Percentiles rank a stretch among this genome's conserved stretches.
Conservation (phyloP, 2,329 filamentous ascomycete genomes). For the Nigrospora oryzae region DNA sequence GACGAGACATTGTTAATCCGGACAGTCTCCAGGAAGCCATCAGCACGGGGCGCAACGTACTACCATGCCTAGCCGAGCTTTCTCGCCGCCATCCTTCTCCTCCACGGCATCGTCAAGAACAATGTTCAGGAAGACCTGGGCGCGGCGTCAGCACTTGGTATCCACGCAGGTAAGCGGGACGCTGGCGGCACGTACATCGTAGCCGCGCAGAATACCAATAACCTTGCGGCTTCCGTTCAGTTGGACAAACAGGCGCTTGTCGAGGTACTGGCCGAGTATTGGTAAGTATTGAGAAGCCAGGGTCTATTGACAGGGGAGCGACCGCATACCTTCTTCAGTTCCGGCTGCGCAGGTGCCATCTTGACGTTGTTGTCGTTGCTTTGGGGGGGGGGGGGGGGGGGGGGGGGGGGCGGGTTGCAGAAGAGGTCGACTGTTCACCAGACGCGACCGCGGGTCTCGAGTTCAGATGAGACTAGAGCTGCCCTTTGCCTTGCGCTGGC, state of each 20-base stretch:
- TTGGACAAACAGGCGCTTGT: constrained; percentile 97
- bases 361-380: constrained; percentile 25
- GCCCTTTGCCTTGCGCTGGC: too few relatives aligned
- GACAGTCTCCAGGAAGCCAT: background rate
- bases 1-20: background rate
- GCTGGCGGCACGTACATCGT: constrained; percentile 63
- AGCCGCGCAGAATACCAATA: constrained; percentile 86
- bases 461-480: too few relatives aligned
- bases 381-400: too few relatives aligned
- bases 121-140: constrained; percentile 92
- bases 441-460: too few relatives aligned
- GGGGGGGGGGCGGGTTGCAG: background rate
- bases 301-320: background rate
- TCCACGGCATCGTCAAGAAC: constrained; percentile 95
- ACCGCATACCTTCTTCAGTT: constrained; percentile 82
- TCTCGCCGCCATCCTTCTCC: constrained; percentile 87
- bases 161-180: background rate
- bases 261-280: constrained; percentile 67
- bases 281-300: constrained; percentile 2
- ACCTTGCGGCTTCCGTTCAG: constrained; percentile 97
- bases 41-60: constrained; percentile 42
- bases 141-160: constrained; percentile 9
- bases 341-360: constrained; percentile 98
- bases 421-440: too few relatives aligned
- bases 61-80: constrained; percentile 85